phyloP scores from a whole-genome alignment of 768 basidiomycete species.

The Phlegmacium glaucopus region DNA sequence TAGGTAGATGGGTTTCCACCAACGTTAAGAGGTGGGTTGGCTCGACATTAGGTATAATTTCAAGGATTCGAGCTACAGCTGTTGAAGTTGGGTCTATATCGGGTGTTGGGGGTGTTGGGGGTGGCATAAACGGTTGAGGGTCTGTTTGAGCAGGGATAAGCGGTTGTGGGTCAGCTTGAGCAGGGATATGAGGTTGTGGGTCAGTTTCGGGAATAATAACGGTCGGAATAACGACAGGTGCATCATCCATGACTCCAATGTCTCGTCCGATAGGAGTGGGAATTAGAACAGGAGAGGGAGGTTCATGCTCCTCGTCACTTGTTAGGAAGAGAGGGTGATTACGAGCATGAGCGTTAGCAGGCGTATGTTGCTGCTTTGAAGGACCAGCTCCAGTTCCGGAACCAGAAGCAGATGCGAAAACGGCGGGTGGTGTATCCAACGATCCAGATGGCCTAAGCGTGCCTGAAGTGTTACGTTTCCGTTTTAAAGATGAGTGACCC shows the following conservation, averaged over 20 bases:
- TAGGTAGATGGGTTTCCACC: constrained; percentile 39
- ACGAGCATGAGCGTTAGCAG: not conserved
- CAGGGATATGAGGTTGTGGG: constrained; percentile 2
- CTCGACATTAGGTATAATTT: constrained; percentile 70
- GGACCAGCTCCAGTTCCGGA: not conserved
- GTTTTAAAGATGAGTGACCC: too few species aligned
- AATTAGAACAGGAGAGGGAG: too few species aligned
- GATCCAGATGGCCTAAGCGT: not conserved
- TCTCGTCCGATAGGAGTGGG: too few species aligned
- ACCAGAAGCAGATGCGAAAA: too few species aligned
- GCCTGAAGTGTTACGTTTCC: too few species aligned
- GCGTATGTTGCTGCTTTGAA: not conserved
- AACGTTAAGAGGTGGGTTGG: constrained; percentile 51
- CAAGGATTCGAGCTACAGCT: constrained; percentile 49
- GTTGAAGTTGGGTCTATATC: constrained; percentile 7
- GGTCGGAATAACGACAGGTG: constrained; percentile 10
- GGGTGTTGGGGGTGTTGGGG: not conserved
- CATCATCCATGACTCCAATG: too few species aligned
- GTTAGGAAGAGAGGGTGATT: constrained; percentile 3
- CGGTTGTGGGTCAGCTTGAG: constrained; percentile 9
- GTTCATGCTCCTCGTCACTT: constrained; percentile 36
- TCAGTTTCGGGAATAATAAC: constrained; percentile 2
- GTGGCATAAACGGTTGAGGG: constrained; percentile 1
- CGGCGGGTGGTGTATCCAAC: too few species aligned
- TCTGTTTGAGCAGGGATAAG: constrained; percentile 4